Base-by-base conservation (phyloP, 306 rosid genomes). In the Rubus idaeus region DNA sequence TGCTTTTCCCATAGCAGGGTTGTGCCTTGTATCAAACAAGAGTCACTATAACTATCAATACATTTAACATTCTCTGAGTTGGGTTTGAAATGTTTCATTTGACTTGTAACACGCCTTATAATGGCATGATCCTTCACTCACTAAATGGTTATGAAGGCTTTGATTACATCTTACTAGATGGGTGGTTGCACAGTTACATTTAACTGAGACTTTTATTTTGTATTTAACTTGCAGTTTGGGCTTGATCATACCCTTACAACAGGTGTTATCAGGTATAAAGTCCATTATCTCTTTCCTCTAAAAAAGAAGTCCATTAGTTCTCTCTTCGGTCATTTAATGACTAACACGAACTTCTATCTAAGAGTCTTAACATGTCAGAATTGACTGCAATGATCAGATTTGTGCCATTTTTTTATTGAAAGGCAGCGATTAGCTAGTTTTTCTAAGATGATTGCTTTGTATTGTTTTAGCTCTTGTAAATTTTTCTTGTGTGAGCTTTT, bases 221-320 rank as follows among this genome's bases (percentile, higher is more conserved):
- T 75, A 23, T 76, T 14, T 80, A 64, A 70, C 60, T 85, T 83
- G 90, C 94, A 96, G 99, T 96, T 96, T 86, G 99, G 99, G 84
- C 98, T 93, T 63, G 98, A 93, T 75, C 97, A 93, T 88, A 93
- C 98, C 73, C 98, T 93, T 73, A 93, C 98, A 8, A 93, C 97
- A 35, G 97, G 98, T 35, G 98, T 93, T 84, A 91, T 92, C 79
- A 92, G 99, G 99, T 96, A 88, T 61, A 60, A 57, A 75, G 68
- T 72, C 60, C 30, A 17, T 26, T 47, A 4, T 5, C 39, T 20
- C 52, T 13, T 4, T 73, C 3, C 45, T 58, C 4, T 30, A 13
- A 62, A 1, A 62, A 14, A 62, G 63, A 64, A 74, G 73, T 71
- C 63, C 41, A 12, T 20, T 23, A 5, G 14, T 18, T 44, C 70